Evolutionary conservation across 208 protist species (phyloP).

Genomic region (Angomonas desouzai): DNA sequence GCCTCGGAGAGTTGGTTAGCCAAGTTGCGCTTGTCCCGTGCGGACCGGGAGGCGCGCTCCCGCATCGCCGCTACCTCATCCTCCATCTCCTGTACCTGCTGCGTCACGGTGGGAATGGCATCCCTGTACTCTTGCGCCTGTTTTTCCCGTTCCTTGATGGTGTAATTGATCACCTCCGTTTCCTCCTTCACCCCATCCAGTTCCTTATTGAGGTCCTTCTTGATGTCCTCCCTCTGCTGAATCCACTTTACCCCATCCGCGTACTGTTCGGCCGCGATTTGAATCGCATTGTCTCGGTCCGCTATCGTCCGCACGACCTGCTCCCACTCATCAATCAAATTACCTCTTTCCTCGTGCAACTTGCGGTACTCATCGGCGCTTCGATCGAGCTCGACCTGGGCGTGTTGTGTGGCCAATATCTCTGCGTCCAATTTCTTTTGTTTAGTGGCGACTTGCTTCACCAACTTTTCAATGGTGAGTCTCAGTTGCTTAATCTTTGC

Average conservation of each 20-base stretch:
- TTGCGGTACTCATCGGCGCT: slow-evolving; percentile 87
- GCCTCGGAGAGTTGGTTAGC: slow-evolving; percentile 27
- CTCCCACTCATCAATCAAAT: slow-evolving; percentile 91
- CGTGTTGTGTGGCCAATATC: slow-evolving; percentile 79
- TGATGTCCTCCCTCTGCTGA: slow-evolving; percentile 48
- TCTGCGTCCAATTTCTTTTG: slow-evolving; percentile 60
- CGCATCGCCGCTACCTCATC: slow-evolving; percentile 79
- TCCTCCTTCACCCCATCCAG: slow-evolving; percentile 43
- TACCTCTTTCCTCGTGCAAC: slow-evolving; percentile 83
- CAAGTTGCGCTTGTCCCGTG: slow-evolving; percentile 38
- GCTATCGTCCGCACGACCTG: slow-evolving; percentile 80
- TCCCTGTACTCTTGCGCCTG: slow-evolving; percentile 42
- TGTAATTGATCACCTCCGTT: slow-evolving; percentile 40
- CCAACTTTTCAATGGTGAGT: slow-evolving; percentile 74
- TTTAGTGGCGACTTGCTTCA: slow-evolving; percentile 46
- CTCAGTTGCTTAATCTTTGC: slow-evolving; percentile 79
- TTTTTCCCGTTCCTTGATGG: slow-evolving; percentile 52
- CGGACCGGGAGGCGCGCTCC: slow-evolving; percentile 44
- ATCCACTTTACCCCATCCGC: slow-evolving; percentile 66
- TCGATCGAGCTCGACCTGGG: slow-evolving; percentile 91
- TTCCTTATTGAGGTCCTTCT: slow-evolving; percentile 24
- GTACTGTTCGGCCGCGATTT: slow-evolving; percentile 68
- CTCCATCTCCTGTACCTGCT: slow-evolving; percentile 58
- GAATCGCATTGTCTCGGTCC: slow-evolving; percentile 83
- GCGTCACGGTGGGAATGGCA: slow-evolving; percentile 29